Conservation (phyloP, 305 asterid species). For the Fraxinus sp. region DNA sequence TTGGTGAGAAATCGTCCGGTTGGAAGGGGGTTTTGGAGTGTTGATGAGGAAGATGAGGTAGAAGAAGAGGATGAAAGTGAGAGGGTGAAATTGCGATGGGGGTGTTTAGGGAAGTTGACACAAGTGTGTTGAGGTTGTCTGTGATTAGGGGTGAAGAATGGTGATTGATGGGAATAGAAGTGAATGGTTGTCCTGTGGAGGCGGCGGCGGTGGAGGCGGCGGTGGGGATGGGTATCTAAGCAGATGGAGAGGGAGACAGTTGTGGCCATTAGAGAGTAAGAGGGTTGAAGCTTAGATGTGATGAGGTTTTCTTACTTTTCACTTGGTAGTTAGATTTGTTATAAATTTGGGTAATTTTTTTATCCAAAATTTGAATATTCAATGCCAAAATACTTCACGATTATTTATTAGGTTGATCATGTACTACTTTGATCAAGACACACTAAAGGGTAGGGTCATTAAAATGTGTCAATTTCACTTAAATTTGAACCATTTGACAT, state of each 20-base stretch:
- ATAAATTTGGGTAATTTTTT: neutral
- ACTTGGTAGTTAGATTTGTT: neutral
- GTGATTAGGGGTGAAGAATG: conserved; percentile 35
- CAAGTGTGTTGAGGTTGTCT: conserved; percentile 42
- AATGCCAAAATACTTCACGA: neutral
- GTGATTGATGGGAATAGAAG: conserved; percentile 23
- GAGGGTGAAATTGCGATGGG: conserved; percentile 26
- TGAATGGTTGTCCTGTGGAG: conserved; percentile 19
- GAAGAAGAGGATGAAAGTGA: conserved; percentile 46
- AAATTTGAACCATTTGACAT: neutral
- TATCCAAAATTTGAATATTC: neutral
- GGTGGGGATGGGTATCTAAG: conserved; percentile 33
- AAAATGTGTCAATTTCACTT: neutral
- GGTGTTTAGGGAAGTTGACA: conserved; percentile 37
- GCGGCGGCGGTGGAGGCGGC: conserved; percentile 22
- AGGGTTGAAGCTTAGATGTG: neutral
- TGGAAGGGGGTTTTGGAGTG: conserved; percentile 40
- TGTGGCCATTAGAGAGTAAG: conserved; percentile 37
- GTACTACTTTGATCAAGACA: neutral
- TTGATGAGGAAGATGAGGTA: conserved; percentile 17
- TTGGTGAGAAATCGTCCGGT: conserved; percentile 56
- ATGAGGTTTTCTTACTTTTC: neutral
- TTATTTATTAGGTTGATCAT: neutral
- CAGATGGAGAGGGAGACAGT: conserved; percentile 46
- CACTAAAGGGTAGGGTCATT: neutral